These are phyloP conservation scores for Hippophae gyantsensis DNA, from an alignment of 306 rosid species.

Conservation along the genomic window DNA sequence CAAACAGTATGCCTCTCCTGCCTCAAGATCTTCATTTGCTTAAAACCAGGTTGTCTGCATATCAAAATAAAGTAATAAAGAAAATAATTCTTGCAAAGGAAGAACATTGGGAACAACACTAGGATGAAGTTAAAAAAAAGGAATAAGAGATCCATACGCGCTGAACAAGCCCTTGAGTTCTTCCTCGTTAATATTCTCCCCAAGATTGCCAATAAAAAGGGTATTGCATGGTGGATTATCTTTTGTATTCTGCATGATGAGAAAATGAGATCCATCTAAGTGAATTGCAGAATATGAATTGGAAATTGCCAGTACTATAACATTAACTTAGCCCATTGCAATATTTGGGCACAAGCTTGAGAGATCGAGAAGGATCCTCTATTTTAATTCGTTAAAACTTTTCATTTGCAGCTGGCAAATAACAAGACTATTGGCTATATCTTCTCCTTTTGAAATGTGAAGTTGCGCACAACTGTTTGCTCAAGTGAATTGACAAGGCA, in stretches of 20 bases:
- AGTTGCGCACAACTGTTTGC: too few relatives aligned
- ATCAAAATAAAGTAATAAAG: constrained; percentile 18
- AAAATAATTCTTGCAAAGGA: constrained; percentile 10
- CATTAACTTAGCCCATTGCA: too few relatives aligned
- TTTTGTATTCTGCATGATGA: constrained; percentile 67
- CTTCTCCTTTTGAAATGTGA: too few relatives aligned
- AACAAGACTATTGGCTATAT: too few relatives aligned
- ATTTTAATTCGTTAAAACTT: too few relatives aligned
- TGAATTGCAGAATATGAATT: too few relatives aligned
- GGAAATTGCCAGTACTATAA: too few relatives aligned
- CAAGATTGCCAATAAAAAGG: constrained; percentile 92
- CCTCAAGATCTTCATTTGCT: constrained; percentile 95
- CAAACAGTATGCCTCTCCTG: constrained; percentile 99
- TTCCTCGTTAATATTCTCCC: constrained; percentile 94
- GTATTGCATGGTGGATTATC: constrained; percentile 99
- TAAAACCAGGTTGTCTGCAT: constrained; percentile 92
- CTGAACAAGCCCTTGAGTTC: constrained; percentile 90
- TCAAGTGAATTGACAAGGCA: too few relatives aligned
- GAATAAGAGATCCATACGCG: constrained; percentile 47
- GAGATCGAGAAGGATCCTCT: too few relatives aligned
- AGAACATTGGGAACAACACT: constrained; percentile 5
- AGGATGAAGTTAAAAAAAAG: constrained; percentile 14
- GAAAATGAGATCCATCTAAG: too few relatives aligned
- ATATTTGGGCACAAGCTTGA: too few relatives aligned
- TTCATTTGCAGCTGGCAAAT: too few relatives aligned